Base-by-base conservation (phyloP, 768 basidiomycete species). In the Pisolithus microcarpus region DNA sequence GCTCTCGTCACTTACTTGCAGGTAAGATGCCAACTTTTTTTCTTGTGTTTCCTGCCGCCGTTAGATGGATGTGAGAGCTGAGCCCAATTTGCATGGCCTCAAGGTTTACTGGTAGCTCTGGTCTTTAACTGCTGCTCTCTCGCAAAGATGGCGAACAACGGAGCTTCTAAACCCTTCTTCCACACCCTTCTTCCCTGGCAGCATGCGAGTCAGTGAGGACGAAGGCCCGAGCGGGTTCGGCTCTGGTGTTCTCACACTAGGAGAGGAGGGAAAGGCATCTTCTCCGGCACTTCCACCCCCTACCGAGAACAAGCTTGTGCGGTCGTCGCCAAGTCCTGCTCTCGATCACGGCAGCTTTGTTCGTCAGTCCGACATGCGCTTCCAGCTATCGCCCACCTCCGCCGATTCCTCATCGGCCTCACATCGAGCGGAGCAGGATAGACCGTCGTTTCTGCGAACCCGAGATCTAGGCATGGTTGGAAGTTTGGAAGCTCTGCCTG, bases 101-200 rank as follows among this genome's bases (percentile, higher is more conserved):
- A 31, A 46, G 45, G 43, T 50, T 18, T 43, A 58, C 61, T 62
- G 63, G 62, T 36, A 23, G 30, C 39, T 51, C 61, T 44, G 23
- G 57, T 66, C 62, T 64, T 63, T 53, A 15, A 30, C 23, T 28
- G 38, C 42, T 43, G 31, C 26, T 51, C 46, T 47, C 56, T 56
- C 58, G 53, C 57, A 63, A 71, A 69, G 64, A 86, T 88, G 83
- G 82, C 85, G 55, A 82, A 80, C 76, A 86, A 81, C 61, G 83
- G 79, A 61, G 76, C n/a, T 85, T 53, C 72, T 90, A 60, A 89
- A 90, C 68, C 87, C 88, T 56, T 76, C 86, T 55, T 91, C 87
- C 52, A 82, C 82, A 65, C 88, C 88, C 46, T 91, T 91, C 77
- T 88, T 88, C 66, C 88, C 88, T 54, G 85, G 84, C 49, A 60